phyloP scores from a whole-genome alignment of 2,329 filamentous ascomycete genomes.

The Neofusicoccum sp. region DNA sequence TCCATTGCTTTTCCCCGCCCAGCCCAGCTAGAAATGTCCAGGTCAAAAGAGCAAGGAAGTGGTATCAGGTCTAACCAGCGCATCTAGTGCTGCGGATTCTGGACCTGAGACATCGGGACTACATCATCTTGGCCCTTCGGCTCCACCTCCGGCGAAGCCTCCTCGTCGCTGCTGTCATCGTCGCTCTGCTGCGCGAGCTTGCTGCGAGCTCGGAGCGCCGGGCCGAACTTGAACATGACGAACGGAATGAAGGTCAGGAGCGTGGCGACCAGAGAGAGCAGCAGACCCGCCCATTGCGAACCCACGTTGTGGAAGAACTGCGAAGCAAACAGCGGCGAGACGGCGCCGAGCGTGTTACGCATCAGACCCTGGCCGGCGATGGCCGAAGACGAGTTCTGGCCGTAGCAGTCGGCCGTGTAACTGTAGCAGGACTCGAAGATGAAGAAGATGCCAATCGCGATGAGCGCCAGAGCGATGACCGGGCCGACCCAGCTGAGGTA shows the following conservation, averaged over 20 bases:
- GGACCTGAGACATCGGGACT: too few species aligned
- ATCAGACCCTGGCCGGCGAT: slow-evolving; percentile 54
- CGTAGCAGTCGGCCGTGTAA: slow-evolving; percentile 55
- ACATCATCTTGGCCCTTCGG: too few species aligned
- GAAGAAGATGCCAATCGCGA: slow-evolving; percentile 55
- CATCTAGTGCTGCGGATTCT: not conserved
- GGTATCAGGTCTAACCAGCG: too few species aligned
- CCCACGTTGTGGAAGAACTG: slow-evolving; percentile 56
- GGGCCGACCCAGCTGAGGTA: slow-evolving; percentile 51
- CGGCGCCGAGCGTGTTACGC: slow-evolving; percentile 53
- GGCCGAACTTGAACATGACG: slow-evolving; percentile 45
- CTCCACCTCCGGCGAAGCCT: not conserved
- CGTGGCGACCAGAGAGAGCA: slow-evolving; percentile 49
- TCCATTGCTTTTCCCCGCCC: not conserved
- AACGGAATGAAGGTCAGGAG: slow-evolving; percentile 44
- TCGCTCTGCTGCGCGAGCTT: slow-evolving; percentile 33
- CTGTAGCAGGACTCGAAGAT: slow-evolving; percentile 48
- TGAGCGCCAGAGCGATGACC: slow-evolving; percentile 49
- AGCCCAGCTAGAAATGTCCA: slow-evolving; percentile 2
- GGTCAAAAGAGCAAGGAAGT: slow-evolving; percentile 8
- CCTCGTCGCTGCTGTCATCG: slow-evolving; percentile 4
- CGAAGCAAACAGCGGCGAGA: slow-evolving; percentile 52
- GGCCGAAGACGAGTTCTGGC: slow-evolving; percentile 43
- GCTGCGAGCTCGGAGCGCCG: slow-evolving; percentile 37
- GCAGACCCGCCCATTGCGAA: slow-evolving; percentile 52